These are phyloP conservation scores for Aspergillus sp. DNA, from an alignment of 2,329 filamentous ascomycete genomes.

Conservation along the genomic window DNA sequence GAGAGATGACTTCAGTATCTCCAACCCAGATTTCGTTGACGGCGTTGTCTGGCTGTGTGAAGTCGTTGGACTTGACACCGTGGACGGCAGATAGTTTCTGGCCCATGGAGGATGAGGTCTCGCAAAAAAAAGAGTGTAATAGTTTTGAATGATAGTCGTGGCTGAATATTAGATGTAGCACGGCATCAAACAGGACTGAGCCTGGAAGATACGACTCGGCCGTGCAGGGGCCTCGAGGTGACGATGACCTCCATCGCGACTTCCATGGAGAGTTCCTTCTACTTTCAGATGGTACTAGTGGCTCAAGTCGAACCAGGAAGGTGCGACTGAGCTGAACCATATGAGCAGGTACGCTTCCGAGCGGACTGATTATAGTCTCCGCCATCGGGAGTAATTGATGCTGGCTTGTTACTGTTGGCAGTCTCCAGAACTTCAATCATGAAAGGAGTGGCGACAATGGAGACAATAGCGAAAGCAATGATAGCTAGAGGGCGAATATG, in stretches of 20 bases:
- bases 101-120: conserved; percentile 27
- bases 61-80: conserved; percentile 36
- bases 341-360: not conserved
- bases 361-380: no score
- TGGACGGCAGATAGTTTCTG: conserved; percentile 34
- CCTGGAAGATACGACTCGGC: not conserved
- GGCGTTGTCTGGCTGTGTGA: conserved; percentile 36
- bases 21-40: conserved; percentile 41
- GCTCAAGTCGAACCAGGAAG: not conserved
- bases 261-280: not conserved
- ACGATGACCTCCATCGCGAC: not conserved
- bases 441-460: not conserved
- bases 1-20: conserved; percentile 38
- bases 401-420: not conserved
- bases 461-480: not conserved
- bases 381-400: not conserved
- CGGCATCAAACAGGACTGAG: not conserved
- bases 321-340: not conserved
- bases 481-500: not conserved
- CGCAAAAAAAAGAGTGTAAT: not conserved
- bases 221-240: not conserved
- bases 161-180: not conserved
- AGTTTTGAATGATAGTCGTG: not conserved
- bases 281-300: no score
- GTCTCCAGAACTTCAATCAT: not conserved